Evolutionary conservation across 75 land plant species (phyloP), one percentile per base, ranked within the genome.

Genomic region (Pinus albicaulis): DNA sequence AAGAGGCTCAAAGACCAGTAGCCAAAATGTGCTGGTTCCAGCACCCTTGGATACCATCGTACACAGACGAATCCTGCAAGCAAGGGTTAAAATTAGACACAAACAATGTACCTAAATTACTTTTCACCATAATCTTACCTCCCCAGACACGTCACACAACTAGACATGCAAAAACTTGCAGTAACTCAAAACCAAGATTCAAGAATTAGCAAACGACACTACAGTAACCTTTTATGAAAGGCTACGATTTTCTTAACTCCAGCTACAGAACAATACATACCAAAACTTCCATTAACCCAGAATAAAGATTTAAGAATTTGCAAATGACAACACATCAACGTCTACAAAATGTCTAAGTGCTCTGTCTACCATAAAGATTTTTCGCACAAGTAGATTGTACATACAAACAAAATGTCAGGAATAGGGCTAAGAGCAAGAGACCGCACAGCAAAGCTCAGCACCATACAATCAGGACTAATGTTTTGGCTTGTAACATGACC

Each of bases 1-100:
- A 60, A 89, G 79, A 81, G 99, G 99, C 88, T 96, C 98, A 82
- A 96, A 94, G 23, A 96, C 76, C 66, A 92, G 78, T 75, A 96
- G 79, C 82, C 92, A 74, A 78, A 80, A 90, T 64, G 87, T 82
- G 70, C 85, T 86, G 56, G 88, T 84, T 59, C 76, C 82, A 41
- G 81, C 82, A 69, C 87, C 76, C 73, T 74, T 77, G 69, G 84
- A 92, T 34, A 87, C 63, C 24, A 77, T 23, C 53, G 89, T 38
- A 75, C 92, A 93, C 25, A 92, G 74, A 76, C 82, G 78, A 79
- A 96, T 86, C 99, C 99, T 96, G 89, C n/a, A 68, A n/a, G n/a
- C 19, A 41, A 68, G 41, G 53, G 24, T 68, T 41, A 68, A 7
- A 68, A 68, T 38, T 34, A 68, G 52, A 14, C 52, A 61, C 11